Percentiles rank a stretch among this genome's conserved stretches.
phyloP scores from a whole-genome alignment of 306 rosid genomes.

The Dryas octopetala region DNA sequence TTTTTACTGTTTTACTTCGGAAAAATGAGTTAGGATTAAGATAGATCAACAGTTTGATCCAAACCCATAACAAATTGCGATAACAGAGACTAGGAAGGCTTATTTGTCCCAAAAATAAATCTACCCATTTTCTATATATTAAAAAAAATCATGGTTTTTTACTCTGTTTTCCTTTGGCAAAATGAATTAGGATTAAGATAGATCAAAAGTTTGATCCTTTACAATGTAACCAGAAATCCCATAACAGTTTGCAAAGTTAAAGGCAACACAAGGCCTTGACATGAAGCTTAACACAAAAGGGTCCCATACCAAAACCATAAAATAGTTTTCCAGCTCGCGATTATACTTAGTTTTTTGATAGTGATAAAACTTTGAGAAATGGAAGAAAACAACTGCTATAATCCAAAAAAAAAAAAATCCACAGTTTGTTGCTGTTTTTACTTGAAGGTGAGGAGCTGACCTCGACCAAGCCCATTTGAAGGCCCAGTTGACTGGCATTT shows the following conservation, averaged over 20 bases:
- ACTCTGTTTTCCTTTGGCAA: constrained; percentile 13
- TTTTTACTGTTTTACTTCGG: too few relatives aligned
- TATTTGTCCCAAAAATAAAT: too few relatives aligned
- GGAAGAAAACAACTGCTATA: background rate
- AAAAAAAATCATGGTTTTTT: too few relatives aligned
- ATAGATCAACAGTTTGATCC: too few relatives aligned
- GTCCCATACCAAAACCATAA: background rate
- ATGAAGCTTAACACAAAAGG: background rate
- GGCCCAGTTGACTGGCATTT: background rate
- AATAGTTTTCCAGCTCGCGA: background rate
- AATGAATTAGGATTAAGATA: too few relatives aligned
- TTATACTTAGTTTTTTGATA: background rate
- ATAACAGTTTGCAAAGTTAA: background rate
- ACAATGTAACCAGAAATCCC: background rate
- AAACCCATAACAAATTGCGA: too few relatives aligned
- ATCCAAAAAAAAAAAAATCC: background rate
- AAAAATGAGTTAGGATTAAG: too few relatives aligned
- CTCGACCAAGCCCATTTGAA: background rate
- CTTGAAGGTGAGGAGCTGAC: background rate
- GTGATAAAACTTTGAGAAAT: background rate
- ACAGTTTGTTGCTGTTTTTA: background rate
- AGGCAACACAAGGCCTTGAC: background rate
- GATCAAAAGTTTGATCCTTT: too few relatives aligned
- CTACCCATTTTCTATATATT: too few relatives aligned
- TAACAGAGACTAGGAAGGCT: too few relatives aligned